These are phyloP conservation scores for Edaphochlamys debaryana DNA, from an alignment of 139 green algal species.

Conservation along the genomic window DNA sequence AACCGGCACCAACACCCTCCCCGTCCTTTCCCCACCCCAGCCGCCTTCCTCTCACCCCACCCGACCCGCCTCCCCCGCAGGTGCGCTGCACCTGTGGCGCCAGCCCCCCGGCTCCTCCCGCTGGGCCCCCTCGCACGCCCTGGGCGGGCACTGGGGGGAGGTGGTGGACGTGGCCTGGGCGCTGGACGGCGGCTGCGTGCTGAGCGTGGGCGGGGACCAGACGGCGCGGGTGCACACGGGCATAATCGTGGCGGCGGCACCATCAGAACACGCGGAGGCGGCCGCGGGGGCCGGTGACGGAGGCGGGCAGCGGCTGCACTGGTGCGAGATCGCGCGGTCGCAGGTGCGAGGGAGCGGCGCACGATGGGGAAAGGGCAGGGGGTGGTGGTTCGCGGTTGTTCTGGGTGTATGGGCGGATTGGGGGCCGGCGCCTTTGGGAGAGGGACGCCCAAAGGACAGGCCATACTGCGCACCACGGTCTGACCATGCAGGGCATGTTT, in stretches of 20 bases:
- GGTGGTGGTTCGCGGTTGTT: not conserved
- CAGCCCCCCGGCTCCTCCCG: not conserved
- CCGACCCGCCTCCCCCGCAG: conserved; percentile 38
- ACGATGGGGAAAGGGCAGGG: not conserved
- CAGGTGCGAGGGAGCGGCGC: conserved; percentile 59
- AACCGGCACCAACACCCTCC: too few relatives aligned
- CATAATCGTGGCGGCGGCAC: not conserved
- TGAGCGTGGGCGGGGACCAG: conserved; percentile 83
- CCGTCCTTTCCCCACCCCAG: not conserved
- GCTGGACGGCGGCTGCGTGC: conserved; percentile 69
- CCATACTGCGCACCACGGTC: too few relatives aligned
- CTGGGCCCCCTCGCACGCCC: conserved; percentile 78
- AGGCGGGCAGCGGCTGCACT: conserved; percentile 54
- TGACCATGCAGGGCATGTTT: too few relatives aligned
- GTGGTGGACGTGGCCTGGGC: conserved; percentile 88
- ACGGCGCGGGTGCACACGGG: conserved; percentile 78
- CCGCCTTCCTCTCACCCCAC: not conserved
- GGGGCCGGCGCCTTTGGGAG: too few relatives aligned
- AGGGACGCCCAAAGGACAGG: too few relatives aligned
- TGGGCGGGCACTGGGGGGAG: conserved; percentile 83
- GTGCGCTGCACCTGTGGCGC: conserved; percentile 92
- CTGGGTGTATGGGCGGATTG: not conserved
- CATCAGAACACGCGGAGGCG: not conserved
- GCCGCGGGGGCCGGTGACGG: not conserved
- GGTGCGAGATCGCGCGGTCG: conserved; percentile 93